Conservation (phyloP, 164 flowering plant species). For the Santalum album region DNA sequence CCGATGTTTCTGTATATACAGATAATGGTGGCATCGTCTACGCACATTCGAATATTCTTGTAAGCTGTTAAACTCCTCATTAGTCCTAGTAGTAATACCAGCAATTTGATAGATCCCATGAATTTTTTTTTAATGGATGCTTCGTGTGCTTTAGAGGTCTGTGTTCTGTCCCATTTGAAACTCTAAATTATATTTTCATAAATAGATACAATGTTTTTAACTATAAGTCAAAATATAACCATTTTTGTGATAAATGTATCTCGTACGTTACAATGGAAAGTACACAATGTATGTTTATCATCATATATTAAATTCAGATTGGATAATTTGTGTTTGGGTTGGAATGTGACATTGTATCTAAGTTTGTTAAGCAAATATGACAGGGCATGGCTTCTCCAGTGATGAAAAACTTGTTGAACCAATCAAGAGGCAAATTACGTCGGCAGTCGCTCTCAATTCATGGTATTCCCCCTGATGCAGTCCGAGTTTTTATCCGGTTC, state of each 20-base stretch:
- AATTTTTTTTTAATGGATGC: too few species aligned
- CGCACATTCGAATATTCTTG: conserved; percentile 70
- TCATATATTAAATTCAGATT: not conserved
- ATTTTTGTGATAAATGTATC: too few species aligned
- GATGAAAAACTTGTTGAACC: conserved; percentile 53
- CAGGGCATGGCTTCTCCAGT: conserved; percentile 89
- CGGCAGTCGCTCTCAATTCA: conserved; percentile 38
- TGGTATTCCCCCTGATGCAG: conserved; percentile 79
- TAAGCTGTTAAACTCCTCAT: conserved; percentile 21
- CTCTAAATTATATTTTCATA: too few species aligned
- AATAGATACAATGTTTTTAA: too few species aligned
- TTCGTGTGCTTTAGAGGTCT: too few species aligned
- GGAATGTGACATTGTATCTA: not conserved
- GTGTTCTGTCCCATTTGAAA: too few species aligned
- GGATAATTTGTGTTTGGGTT: not conserved
- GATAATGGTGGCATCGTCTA: conserved; percentile 41
- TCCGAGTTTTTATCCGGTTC: conserved; percentile 64
- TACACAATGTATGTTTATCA: too few species aligned
- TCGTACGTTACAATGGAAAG: too few species aligned
- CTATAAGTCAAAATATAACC: too few species aligned
- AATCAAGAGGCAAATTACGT: conserved; percentile 29
- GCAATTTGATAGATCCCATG: not conserved
- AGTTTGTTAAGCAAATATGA: not conserved
- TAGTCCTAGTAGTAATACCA: not conserved
- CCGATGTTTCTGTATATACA: conserved; percentile 61